Percentiles rank a stretch among this genome's conserved stretches.
Evolutionary conservation across 345 rosid genomes (phyloP).

Genomic region (Punica granatum): DNA sequence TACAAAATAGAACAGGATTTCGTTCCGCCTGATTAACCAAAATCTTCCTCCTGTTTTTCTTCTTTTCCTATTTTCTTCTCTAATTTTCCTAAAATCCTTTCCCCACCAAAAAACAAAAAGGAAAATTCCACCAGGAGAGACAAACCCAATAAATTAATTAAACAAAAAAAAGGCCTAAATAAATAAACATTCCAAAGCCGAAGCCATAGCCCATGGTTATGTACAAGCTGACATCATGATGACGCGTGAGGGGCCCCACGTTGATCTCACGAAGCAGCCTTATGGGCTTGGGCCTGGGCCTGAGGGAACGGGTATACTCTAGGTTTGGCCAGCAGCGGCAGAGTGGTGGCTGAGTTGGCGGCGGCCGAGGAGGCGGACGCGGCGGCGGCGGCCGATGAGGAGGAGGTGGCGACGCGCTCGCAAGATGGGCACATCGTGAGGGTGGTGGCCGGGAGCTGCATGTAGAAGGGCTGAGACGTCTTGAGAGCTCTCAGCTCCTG

Average conservation of each 20-base stretch:
- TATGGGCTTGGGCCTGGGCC: slow-evolving; percentile 24
- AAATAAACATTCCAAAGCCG: slow-evolving; percentile 1
- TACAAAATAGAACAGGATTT: neutral
- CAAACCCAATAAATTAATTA: neutral
- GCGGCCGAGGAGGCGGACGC: slow-evolving; percentile 3
- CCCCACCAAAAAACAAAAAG: slow-evolving; percentile 4
- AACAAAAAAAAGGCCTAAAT: neutral
- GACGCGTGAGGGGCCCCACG: neutral
- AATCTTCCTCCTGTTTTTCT: neutral
- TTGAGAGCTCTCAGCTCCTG: slow-evolving; percentile 80
- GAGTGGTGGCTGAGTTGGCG: slow-evolving; percentile 3
- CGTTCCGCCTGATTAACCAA: neutral
- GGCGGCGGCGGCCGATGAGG: slow-evolving; percentile 27
- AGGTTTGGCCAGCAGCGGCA: slow-evolving; percentile 20
- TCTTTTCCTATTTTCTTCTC: neutral
- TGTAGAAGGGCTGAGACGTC: slow-evolving; percentile 75
- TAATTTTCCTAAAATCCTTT: neutral
- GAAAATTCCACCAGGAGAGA: neutral
- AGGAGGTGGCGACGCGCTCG: slow-evolving; percentile 75
- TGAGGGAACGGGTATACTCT: slow-evolving; percentile 22
- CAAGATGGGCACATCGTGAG: slow-evolving; percentile 99
- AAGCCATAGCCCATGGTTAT: neutral
- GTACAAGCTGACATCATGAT: neutral
- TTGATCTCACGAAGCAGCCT: slow-evolving; percentile 30
- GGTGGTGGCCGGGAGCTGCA: slow-evolving; percentile 97